phyloP scores from a whole-genome alignment of 805 yeast species.

The Saturnispora kantuleensis region DNA sequence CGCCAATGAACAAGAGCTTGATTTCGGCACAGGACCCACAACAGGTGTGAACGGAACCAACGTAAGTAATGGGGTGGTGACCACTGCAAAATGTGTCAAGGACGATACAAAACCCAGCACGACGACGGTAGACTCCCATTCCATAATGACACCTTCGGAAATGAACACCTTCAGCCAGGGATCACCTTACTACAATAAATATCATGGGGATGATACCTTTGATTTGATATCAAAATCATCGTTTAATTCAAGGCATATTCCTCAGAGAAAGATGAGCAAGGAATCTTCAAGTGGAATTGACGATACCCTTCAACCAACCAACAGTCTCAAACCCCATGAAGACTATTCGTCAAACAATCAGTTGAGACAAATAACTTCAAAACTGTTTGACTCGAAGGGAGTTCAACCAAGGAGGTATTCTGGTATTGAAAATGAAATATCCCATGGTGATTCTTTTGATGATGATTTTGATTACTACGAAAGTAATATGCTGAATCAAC shows the following conservation, averaged over 20 bases:
- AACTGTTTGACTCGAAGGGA: conserved; percentile 63
- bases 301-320: conserved; percentile 5
- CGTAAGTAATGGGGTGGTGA: too few species aligned
- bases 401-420: conserved; percentile 65
- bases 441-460: conserved; percentile 43
- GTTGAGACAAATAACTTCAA: conserved; percentile 51
- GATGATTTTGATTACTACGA: conserved; percentile 32
- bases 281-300: not conserved
- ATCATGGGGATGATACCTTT: conserved; percentile 9
- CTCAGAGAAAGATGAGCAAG: conserved; percentile 9
- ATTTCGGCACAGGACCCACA: conserved; percentile 4
- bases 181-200: conserved; percentile 7
- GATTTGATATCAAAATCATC: conserved; percentile 17
- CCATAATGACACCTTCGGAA: conserved; percentile 3
- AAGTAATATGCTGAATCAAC: conserved; percentile 5
- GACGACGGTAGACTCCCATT: conserved; percentile 1
- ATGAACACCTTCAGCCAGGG: conserved; percentile 1
- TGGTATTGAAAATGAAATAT: conserved; percentile 30
- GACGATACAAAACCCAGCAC: conserved; percentile 3
- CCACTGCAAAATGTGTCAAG: not conserved
- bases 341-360: conserved; percentile 12
- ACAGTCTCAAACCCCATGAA: not conserved
- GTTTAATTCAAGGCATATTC: conserved; percentile 13
- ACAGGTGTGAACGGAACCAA: not conserved
- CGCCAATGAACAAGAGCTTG: conserved; percentile 4